Percentiles rank a stretch among this genome's conserved stretches.
phyloP scores from a whole-genome alignment of 257 asterid genomes.

The Nicotiana knightiana region DNA sequence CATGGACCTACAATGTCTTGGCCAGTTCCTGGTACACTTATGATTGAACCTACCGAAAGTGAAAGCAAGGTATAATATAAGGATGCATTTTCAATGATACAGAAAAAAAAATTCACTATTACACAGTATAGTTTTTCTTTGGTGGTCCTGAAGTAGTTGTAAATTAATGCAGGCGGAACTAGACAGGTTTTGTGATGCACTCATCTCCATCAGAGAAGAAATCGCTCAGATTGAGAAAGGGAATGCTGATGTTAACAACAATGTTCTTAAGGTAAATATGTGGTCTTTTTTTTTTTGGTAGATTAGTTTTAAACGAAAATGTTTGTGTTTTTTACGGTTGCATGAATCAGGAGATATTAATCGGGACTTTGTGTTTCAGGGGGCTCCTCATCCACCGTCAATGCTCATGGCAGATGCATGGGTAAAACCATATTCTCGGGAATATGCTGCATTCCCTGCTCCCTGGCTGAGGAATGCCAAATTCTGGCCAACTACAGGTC shows the following conservation, averaged over 20 bases:
- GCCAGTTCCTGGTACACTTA: conserved; percentile 98
- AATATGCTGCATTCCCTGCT: conserved; percentile 97
- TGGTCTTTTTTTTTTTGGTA: neutral
- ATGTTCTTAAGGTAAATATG: conserved; percentile 78
- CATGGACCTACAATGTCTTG: conserved; percentile 99
- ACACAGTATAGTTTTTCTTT: conserved; percentile 1
- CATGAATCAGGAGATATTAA: conserved; percentile 16
- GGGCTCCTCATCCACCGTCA: conserved; percentile 99
- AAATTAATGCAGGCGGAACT: conserved; percentile 66
- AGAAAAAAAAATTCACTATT: neutral
- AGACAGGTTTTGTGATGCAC: conserved; percentile 91
- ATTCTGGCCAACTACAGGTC: conserved; percentile 97
- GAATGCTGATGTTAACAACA: conserved; percentile 65
- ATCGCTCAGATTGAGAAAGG: conserved; percentile 83
- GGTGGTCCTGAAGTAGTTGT: neutral
- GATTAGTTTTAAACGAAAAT: neutral
- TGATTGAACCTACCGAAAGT: conserved; percentile 98
- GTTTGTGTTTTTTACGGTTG: neutral
- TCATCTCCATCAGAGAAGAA: conserved; percentile 90
- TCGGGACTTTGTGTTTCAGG: conserved; percentile 33
- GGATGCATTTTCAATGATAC: neutral
- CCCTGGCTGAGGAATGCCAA: conserved; percentile 90
- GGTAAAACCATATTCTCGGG: conserved; percentile 93
- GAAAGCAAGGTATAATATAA: conserved; percentile 83
- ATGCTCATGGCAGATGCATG: conserved; percentile 93